Evolutionary conservation across 768 basidiomycete genomes (phyloP), one percentile per base, ranked within the genome.

Genomic region (Postia placenta): DNA sequence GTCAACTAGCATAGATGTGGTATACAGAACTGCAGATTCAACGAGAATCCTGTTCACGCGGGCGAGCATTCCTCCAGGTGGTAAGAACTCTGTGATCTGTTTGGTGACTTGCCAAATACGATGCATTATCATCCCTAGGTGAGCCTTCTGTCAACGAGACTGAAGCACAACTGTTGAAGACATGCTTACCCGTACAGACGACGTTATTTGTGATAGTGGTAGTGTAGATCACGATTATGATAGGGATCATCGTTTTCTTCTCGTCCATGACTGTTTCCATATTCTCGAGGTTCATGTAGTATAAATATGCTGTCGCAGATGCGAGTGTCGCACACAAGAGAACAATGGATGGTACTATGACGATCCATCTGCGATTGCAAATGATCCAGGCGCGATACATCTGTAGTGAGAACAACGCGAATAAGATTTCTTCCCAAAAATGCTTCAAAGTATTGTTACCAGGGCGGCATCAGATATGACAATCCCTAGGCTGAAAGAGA

Each of bases 11-110:
- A 26, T 14, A 23, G 42, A 44, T 17, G 25, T 7, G 42, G 42
- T 44, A 44, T 44, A 44, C 12, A 44, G 42, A 9, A 44, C 24
- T 4, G 42, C 42, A n/a, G 42, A 44, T 26, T 44, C 42, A 24
- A 44, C 20, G 42, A 44, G n/a, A 25, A 44, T 44, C 9, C 42
- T 23, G 9, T 22, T 44, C 12, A 27, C 19, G 12, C 20, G 14
- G 3, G 9, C 19, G 23, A 41, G 30, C 6, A 9, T 12, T 23
- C 6, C n/a, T 12, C 5, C 23, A 12, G 5, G 3, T 23, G 5
- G 6, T 17, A 41, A 11, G 14, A 41, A 41, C 14, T 17, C 40
- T 9, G 40, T 41, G 7, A 23, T 41, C 6, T 9, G 15, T 12
- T n/a, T 20, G 35, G 9, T 47, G 20, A 38, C 35, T 20, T n/a